Conservation (phyloP, 257 asterid genomes). For the Knoxia roxburghii region DNA sequence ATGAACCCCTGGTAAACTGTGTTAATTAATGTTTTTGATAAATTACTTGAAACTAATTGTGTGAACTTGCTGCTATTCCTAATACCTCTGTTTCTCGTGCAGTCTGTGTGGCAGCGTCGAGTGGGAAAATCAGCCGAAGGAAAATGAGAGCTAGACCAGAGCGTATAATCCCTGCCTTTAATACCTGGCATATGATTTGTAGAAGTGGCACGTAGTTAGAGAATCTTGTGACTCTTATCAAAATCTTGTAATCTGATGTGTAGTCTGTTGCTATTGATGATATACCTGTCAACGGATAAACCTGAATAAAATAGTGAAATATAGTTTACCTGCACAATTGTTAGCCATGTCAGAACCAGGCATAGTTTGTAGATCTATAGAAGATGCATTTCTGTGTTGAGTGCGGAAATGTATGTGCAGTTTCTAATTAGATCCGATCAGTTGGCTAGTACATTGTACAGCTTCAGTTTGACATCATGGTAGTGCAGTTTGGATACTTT, state of each 20-base stretch:
- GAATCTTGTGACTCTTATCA: background rate
- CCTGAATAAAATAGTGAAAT: conserved; percentile 7
- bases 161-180: conserved; percentile 1
- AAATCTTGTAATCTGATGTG: conserved; percentile 12
- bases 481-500: conserved; percentile 15
- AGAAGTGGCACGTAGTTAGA: conserved; percentile 12
- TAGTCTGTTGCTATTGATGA: conserved; percentile 5
- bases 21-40: background rate
- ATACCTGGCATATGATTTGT: conserved; percentile 5
- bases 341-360: conserved; percentile 13
- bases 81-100: conserved; percentile 29
- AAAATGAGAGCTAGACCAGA: conserved; percentile 16
- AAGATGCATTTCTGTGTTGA: conserved; percentile 4
- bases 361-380: conserved; percentile 2
- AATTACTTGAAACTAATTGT: background rate
- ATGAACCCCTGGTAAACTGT: conserved; percentile 72
- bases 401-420: conserved; percentile 20
- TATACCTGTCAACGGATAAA: background rate
- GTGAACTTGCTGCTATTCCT: conserved; percentile 2
- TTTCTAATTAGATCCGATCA: conserved; percentile 14
- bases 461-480: conserved; percentile 12
- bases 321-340: conserved; percentile 14
- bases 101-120: conserved; percentile 78
- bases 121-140: conserved; percentile 43
- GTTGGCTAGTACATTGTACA: conserved; percentile 16